Percentiles rank a stretch among this genome's conserved stretches.
Evolutionary conservation across 768 basidiomycete species (phyloP).

Genomic region (Termitomyces sp.): DNA sequence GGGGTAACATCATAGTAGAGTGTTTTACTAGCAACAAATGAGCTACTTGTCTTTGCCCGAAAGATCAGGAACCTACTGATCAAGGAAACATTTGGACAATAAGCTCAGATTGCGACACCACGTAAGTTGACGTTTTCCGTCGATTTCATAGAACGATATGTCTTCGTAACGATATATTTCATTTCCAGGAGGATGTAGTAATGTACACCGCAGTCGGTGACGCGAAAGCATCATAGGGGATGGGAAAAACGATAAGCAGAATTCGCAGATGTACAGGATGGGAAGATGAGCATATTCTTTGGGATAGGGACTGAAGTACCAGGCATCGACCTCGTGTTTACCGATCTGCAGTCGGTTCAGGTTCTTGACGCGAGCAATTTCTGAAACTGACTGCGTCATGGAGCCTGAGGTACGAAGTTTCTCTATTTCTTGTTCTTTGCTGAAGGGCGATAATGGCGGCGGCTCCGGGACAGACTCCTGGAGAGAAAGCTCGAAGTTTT

Average conservation of each 20-base stretch:
- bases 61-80: slow-evolving; percentile 66
- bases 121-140: slow-evolving; percentile 91
- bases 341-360: slow-evolving; percentile 96
- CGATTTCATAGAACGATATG: slow-evolving; percentile 97
- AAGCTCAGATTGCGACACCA: slow-evolving; percentile 98
- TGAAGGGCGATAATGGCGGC: slow-evolving; percentile 63
- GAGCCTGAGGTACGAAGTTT: slow-evolving; percentile 96
- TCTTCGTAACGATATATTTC: slow-evolving; percentile 99
- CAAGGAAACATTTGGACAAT: slow-evolving; percentile 96
- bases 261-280: slow-evolving; percentile 96
- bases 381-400: slow-evolving; percentile 98
- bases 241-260: slow-evolving; percentile 92
- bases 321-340: slow-evolving; percentile 96
- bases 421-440: slow-evolving; percentile 98
- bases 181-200: slow-evolving; percentile 95
- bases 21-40: slow-evolving; percentile 67
- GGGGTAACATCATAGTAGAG: slow-evolving; percentile 99
- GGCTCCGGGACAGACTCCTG: slow-evolving; percentile 49
- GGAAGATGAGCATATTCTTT: slow-evolving; percentile 97
- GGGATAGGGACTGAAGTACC: slow-evolving; percentile 99
- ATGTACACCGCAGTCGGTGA: slow-evolving; percentile 87
- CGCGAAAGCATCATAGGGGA: slow-evolving; percentile 88
- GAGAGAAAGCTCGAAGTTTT: slow-evolving; percentile 62
- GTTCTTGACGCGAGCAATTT: slow-evolving; percentile 98
- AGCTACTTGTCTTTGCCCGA: slow-evolving; percentile 17